Evolutionary conservation across 2,329 filamentous ascomycete species (phyloP), one percentile per base, ranked within the genome.

Genomic region (Thyridium curvatum): DNA sequence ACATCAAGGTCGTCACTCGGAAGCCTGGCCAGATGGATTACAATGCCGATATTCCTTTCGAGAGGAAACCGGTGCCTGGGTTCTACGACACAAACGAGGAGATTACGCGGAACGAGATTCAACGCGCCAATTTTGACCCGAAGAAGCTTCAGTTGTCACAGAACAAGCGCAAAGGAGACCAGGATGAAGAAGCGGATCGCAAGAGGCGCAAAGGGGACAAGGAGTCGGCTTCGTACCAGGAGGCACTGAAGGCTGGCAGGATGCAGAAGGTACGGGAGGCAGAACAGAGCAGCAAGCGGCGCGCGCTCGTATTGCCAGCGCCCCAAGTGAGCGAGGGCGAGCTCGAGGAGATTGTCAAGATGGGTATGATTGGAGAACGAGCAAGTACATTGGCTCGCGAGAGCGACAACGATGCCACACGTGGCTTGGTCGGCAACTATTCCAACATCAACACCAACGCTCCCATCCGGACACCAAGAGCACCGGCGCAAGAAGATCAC

Each of bases 11-110:
- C 41, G 81, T 82, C 3, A 93, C 85, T 12, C 80, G 85, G 44
- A 97, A 97, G 69, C 82, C 88, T 69, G 93, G 93, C 1, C 84
- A 97, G 68, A 98, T 98, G 88, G 93, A 98, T 63, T 98, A 98
- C 70, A 98, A 98, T 62, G 93, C 93, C 52, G 93, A 98, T 52
- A 94, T 98, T 48, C 93, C 93, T 0, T 97, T 98, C 49, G 93
- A 98, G 61, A 96, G 93, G 63, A 86, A 86, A 47, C 83, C 93
- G 0, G 84, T 85, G 0, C 69, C 82, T 16, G 93, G 93, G 12
- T 98, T 98, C 59, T 95, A 91, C 65, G 91, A 98, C 58, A 98
- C 93, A 0, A 71, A 71, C 4, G 89, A 96, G 12, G 93, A 98
- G 58, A 70, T 85, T 48, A 65, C 69, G 4, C 74, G 72, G 48